Percentiles rank a stretch among this genome's conserved stretches.
Conservation (phyloP, 2,329 filamentous ascomycete genomes). For the Ophiostoma sp. region DNA sequence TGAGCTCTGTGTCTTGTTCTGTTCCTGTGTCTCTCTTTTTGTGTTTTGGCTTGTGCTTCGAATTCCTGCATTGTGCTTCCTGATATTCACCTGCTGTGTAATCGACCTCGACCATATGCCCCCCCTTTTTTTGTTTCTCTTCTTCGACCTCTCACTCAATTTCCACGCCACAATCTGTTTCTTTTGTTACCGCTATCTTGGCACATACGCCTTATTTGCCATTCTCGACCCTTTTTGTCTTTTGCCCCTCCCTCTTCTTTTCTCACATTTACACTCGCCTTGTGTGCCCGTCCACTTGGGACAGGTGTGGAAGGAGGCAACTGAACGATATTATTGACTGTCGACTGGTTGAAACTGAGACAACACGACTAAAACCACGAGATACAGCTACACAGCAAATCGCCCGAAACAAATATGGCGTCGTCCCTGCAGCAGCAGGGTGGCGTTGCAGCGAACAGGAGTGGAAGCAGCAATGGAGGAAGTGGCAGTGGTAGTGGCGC, state of each 20-base stretch:
- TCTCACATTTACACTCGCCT: background rate
- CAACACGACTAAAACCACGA: background rate
- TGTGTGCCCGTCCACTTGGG: background rate
- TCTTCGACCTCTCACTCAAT: background rate
- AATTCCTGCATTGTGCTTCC: background rate
- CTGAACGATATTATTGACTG: background rate
- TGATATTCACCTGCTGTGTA: background rate
- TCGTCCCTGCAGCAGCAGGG: background rate
- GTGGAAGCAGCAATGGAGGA: background rate
- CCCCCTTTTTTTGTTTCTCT: too few species aligned
- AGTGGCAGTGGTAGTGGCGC: conserved; percentile 4
- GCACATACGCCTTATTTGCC: background rate
- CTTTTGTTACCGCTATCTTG: background rate
- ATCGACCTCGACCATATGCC: background rate
- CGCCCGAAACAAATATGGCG: background rate
- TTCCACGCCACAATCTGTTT: background rate
- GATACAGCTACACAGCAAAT: background rate
- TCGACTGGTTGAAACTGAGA: background rate
- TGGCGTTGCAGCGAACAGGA: background rate
- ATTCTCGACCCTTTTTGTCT: background rate
- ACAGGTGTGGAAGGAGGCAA: background rate
- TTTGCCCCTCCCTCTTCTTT: background rate
- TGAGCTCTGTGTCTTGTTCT: background rate
- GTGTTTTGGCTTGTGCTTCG: background rate
- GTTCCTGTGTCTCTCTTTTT: background rate